Evolutionary conservation across 1,284 basidiomycete species (phyloP), one percentile per base, ranked within the genome.

Genomic region (Pholiota adiposa): DNA sequence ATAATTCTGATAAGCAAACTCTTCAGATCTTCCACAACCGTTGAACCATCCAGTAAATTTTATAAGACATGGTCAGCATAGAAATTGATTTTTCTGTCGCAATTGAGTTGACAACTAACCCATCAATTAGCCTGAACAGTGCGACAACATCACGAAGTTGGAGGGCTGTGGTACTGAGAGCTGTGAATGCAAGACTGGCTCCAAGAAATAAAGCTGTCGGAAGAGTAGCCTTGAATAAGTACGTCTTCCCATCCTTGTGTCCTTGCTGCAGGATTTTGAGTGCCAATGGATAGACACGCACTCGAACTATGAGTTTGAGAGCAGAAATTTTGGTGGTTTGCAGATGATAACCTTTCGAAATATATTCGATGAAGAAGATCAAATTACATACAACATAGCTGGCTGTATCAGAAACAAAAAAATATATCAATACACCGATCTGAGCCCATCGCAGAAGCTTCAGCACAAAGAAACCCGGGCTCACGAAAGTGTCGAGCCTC

Each of bases 141-240:
- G 67, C 54, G 14, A 4, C 36, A 38, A 38, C 16, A 62, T 64
- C 49, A 61, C 55, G 25, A 68, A 70, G 57, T 61, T 65, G 23
- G 64, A 65, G 40, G 66, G 62, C 25, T 73, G 72, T 49, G 63
- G 59, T 23, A 64, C 65, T 34, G 59, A 56, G 38, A 57, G 54
- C 49, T 73, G 70, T 59, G 65, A 65, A 51, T 70, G 70, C 43
- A 67, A 69, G 29, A 67, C 63, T 27, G 54, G 60, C 8, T 48
- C 63, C 19, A 69, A 67, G 62, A 66, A 69, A 23, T 61, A 61
- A 63, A 27, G 50, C 25, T 23, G 44, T n/a, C 14, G 29, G 40
- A 27, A 48, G 44, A 40, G 58, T 54, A 29, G 44, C 34, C 19
- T 33, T 18, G 11, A 16, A n/a, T 18, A 7, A 31, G 51, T 46